Evolutionary conservation across 768 basidiomycete species (phyloP), one percentile per base, ranked within the genome.

Genomic region (Amanita molliuscula): DNA sequence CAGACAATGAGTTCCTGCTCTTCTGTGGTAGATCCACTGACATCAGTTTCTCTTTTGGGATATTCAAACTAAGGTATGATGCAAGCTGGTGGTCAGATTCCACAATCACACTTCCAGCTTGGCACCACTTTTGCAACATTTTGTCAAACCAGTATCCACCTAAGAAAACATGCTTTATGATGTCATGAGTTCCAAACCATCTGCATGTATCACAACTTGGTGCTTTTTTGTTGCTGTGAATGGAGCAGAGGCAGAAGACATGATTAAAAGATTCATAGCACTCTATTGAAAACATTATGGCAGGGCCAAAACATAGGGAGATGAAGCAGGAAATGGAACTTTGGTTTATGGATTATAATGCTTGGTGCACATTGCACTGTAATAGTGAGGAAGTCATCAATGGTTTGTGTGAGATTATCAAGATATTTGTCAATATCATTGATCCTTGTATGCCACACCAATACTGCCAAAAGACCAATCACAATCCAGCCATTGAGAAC

Each of bases 211-310:
- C 25, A 7, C 25, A 21, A 21, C 47, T 48, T 0, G 65, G 67
- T 1, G 67, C 64, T 20, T 61, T 61, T 5, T 60, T 55, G 50
- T 72, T 72, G 6, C 59, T 62, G 46, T 69, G 62, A 4, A 70
- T 52, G 49, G 65, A 65, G 25, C 59, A 52, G 0, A 54, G 56
- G 2, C 63, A 59, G 21, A 72, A 66, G 15, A 70, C 56, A 1
- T 61, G 60, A 55, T 70, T 70, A 58, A 65, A 76, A 3, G 68
- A 69, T 55, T 76, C 68, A 51, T 71, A 75, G 0, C 48, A 52
- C 44, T 76, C 71, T 0, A 69, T 74, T 0, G 72, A 67, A 62
- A 72, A 73, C 0, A 70, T 57, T 8, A 71, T 68, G 0, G 69
- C 69, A 20, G 68, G 73, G 0, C 70, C 72, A 61, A 74, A 74